Percentiles rank a stretch among this genome's conserved stretches.
Conservation (phyloP, 2,329 filamentous ascomycete species). For the Trichoderma polysporum region DNA sequence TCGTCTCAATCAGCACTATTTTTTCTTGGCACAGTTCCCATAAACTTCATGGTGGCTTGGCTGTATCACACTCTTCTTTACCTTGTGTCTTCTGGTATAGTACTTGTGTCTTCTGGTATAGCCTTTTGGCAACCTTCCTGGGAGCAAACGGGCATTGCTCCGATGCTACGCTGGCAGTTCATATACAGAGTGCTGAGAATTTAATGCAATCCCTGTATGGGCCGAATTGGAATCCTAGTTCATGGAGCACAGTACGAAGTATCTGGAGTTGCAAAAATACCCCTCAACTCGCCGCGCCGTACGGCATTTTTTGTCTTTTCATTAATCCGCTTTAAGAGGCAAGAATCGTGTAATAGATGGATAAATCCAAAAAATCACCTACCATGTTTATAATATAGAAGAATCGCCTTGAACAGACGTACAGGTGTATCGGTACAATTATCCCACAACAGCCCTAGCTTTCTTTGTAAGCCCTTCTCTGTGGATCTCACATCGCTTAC, state of each 20-base stretch:
- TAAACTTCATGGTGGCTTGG: neutral
- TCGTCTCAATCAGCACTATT: neutral
- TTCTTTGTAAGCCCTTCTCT: neutral
- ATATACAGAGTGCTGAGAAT: neutral
- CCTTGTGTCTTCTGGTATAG: too few species aligned
- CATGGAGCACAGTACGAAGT: too few species aligned
- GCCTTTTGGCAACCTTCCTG: too few species aligned
- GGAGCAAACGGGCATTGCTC: too few species aligned
- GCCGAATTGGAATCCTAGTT: neutral
- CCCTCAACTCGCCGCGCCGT: too few species aligned
- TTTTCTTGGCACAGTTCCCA: neutral
- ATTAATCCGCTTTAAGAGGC: neutral
- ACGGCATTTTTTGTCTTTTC: too few species aligned
- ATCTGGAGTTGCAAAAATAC: neutral
- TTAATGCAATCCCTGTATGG: neutral
- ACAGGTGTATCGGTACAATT: neutral
- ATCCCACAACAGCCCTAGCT: neutral
- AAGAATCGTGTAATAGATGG: neutral
- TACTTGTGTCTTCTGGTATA: too few species aligned
- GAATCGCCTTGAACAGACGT: neutral
- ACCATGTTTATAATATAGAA: neutral
- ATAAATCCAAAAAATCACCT: neutral
- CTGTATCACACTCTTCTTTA: too few species aligned
- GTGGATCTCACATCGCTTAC: slow-evolving; percentile 3
- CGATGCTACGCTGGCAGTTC: too few species aligned